Evolutionary conservation across 768 basidiomycete species (phyloP), one percentile per base, ranked within the genome.

Genomic region (Collybia sp.): DNA sequence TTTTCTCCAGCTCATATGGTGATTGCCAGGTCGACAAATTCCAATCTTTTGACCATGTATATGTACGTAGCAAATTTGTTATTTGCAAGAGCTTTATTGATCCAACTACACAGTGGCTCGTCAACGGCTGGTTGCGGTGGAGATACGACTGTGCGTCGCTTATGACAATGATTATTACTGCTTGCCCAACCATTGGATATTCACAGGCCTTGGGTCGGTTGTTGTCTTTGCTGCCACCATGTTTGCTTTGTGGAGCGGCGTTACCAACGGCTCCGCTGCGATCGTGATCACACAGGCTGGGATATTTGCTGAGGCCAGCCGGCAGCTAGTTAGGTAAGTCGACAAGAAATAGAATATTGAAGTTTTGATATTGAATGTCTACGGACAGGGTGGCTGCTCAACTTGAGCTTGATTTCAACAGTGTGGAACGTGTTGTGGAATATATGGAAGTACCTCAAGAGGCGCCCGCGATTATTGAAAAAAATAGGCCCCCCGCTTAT

Each of bases 261-360:
- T 83, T 10, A 68, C 70, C 0, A 75, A 80, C 43, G 85, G 85
- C 6, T 71, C 76, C 6, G 74, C 85, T 6, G 87, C 85, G 1
- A 70, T 88, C 32, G 83, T 86, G 15, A 89, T 88, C 45, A 73
- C 82, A 15, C 77, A 86, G 64, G 74, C 87, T 13, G 82, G 78
- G 1, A 71, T 79, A 18, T 87, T 85, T 55, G 83, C 85, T 1
- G 79, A 83, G 48, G 83, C 83, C 11, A 83, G 77, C 38, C 67
- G 83, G 36, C 76, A 80, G 44, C 75, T 86, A 11, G 80, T 85
- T 17, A 77, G 62, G 78, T 76, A 49, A 15, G 70, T 55, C 6
- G 18, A 25, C 12, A 20, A 3, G 13, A 35, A 18, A 1, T 36
- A 39, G 12, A 30, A 12, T 45, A 2, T 34, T 46, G 36, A 30